Conservation (phyloP, 2,329 filamentous ascomycete species). For the Passalora sequoiae region DNA sequence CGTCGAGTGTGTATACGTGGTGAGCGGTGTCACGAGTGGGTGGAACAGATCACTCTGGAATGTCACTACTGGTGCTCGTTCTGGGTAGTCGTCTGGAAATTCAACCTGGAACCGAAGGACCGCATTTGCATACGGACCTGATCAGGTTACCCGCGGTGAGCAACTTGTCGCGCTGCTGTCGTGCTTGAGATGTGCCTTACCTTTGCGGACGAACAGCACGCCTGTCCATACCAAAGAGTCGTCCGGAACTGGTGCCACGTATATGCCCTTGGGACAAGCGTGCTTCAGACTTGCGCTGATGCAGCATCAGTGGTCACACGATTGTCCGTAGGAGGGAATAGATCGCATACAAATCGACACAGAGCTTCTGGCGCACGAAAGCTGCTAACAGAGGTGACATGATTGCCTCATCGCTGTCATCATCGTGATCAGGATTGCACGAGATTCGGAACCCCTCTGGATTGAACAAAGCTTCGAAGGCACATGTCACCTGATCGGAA, state of each 20-base stretch:
- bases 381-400: slow-evolving; percentile 24
- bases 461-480: background rate
- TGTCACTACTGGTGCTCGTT: slow-evolving; percentile 73
- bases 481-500: background rate
- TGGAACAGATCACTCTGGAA: slow-evolving; percentile 95
- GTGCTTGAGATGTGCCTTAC: slow-evolving; percentile 43
- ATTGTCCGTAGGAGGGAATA: background rate
- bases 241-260: slow-evolving; percentile 75
- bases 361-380: slow-evolving; percentile 68
- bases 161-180: background rate
- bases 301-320: slow-evolving; percentile 13
- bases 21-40: slow-evolving; percentile 83
- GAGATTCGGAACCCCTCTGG: background rate
- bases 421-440: background rate
- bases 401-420: slow-evolving; percentile 1
- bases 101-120: slow-evolving; percentile 85
- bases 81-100: slow-evolving; percentile 76
- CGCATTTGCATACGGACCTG: slow-evolving; percentile 83
- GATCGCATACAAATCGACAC: slow-evolving; percentile 60
- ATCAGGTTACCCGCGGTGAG: slow-evolving; percentile 10
- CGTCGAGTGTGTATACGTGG: slow-evolving; percentile 89
- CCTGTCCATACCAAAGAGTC: slow-evolving; percentile 81
- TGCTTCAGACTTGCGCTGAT: slow-evolving; percentile 37
- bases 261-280: slow-evolving; percentile 79
- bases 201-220: slow-evolving; percentile 85